Evolutionary conservation across 1,284 basidiomycete genomes (phyloP).

Genomic region (Exsudoporus floridanus): DNA sequence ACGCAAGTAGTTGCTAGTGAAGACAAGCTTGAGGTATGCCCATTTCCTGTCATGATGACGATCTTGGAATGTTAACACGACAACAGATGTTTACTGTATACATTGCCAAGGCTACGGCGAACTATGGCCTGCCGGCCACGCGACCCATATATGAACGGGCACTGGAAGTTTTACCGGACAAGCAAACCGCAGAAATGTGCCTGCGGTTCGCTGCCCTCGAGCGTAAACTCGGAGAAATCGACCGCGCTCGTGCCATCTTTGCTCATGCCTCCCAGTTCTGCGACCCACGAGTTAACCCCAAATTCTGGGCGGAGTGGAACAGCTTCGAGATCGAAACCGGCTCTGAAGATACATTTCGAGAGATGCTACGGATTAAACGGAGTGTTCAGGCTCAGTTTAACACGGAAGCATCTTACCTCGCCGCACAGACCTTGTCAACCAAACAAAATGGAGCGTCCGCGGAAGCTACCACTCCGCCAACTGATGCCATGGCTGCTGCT

Average conservation of each 20-base stretch:
- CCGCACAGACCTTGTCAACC: slow-evolving; percentile 79
- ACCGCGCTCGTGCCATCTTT: slow-evolving; percentile 94
- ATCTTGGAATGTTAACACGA: slow-evolving; percentile 5
- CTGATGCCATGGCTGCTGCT: slow-evolving; percentile 70
- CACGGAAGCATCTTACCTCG: slow-evolving; percentile 88
- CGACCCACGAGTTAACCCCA: slow-evolving; percentile 86
- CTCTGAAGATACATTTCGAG: slow-evolving; percentile 97
- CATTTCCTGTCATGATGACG: neutral
- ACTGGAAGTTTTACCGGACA: slow-evolving; percentile 90
- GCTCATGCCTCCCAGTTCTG: slow-evolving; percentile 98
- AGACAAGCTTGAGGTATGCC: slow-evolving; percentile 89
- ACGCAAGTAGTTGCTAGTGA: slow-evolving; percentile 81
- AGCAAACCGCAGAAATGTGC: slow-evolving; percentile 97
- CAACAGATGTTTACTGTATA: slow-evolving; percentile 92
- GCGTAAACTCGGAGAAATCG: slow-evolving; percentile 98
- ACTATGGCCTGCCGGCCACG: slow-evolving; percentile 95
- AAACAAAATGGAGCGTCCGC: slow-evolving; percentile 54
- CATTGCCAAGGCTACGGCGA: slow-evolving; percentile 94
- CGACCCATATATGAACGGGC: slow-evolving; percentile 96
- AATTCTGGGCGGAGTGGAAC: slow-evolving; percentile 98
- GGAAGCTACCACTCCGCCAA: slow-evolving; percentile 54
- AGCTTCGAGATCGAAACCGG: slow-evolving; percentile 97
- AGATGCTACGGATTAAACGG: slow-evolving; percentile 97
- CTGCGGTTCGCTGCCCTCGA: slow-evolving; percentile 94
- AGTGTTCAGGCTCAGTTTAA: slow-evolving; percentile 99